Evolutionary conservation across 805 yeast genomes (phyloP), one percentile per base, ranked within the genome.

Genomic region (Yamadazyma sp.): DNA sequence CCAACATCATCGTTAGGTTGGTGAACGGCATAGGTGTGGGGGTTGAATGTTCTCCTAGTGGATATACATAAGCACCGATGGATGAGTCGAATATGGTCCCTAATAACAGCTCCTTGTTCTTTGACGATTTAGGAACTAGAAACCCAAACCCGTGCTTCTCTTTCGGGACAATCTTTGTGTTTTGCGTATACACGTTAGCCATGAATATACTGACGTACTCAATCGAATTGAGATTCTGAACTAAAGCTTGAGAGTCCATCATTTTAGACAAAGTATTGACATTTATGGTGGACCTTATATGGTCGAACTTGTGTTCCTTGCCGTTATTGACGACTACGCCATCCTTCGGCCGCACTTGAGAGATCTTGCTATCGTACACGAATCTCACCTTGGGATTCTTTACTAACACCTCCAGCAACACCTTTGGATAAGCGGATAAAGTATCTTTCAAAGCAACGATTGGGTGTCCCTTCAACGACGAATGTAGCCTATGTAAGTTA

Each of bases 21-120:
- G 88, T 77, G 47, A 80, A 82, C 0, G 65, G 32, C 8, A 5
- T 15, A 4, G n/a, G 11, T 32, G 15, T 2, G 16, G 16, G 4
- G 10, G 22, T 28, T 12, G 19, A 7, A 10, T 19, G 15, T 3
- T 18, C 10, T 11, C 11, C n/a, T 13, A 45, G 27, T 17, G 27
- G 44, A 39, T 26, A 15, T 1, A 45, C 33, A 17, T 46, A 40
- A 14, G 33, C 32, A 10, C 26, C 30, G 15, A 87, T 77, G 38
- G 87, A 88, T 1, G 96, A 86, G 58, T 91, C 98, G 61, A 83
- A 91, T 13, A 93, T 88, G 5, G 88, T 87, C 3, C 99, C 99
- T 20, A 91, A 65, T 11, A 89, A 61, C 13, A 75, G 67, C 32
- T 78, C 79, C 3, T 73, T 68, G 46, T 81, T 80, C 5, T 47